phyloP scores from a whole-genome alignment of 106 monocot species.

The Acorus gramineus region DNA sequence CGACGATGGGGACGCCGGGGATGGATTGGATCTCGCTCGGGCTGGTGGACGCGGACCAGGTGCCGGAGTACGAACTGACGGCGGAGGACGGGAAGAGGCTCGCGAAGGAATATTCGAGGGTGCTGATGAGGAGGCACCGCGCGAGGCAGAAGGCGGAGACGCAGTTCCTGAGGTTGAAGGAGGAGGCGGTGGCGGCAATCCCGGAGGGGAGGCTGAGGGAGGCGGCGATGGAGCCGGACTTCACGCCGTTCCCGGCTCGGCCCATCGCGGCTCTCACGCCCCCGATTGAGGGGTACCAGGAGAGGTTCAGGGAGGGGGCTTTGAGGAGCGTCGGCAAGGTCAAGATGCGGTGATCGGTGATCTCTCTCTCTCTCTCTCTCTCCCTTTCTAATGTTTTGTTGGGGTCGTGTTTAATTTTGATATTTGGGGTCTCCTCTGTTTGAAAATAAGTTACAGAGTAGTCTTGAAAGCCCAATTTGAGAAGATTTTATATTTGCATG shows the following conservation, averaged over 20 bases:
- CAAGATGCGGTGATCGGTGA: conserved; percentile 43
- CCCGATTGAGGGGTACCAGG: conserved; percentile 72
- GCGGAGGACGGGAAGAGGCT: conserved; percentile 82
- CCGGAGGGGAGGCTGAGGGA: conserved; percentile 49
- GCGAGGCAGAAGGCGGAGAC: conserved; percentile 65
- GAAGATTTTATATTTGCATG: too few species aligned
- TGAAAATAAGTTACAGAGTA: too few species aligned
- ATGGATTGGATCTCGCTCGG: conserved; percentile 55
- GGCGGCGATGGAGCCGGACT: conserved; percentile 70
- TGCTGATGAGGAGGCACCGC: conserved; percentile 75
- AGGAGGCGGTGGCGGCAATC: conserved; percentile 80
- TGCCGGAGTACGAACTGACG: conserved; percentile 67
- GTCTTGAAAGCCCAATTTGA: too few species aligned
- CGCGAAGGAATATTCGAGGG: conserved; percentile 82
- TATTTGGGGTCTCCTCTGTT: too few species aligned
- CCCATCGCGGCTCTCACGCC: conserved; percentile 75
- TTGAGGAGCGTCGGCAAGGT: conserved; percentile 38
- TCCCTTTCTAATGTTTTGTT: too few species aligned
- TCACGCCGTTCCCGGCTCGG: conserved; percentile 54
- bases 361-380: too few species aligned
- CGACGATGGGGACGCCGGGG: conserved; percentile 62
- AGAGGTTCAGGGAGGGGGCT: conserved; percentile 62
- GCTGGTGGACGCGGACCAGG: conserved; percentile 57
- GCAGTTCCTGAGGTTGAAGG: conserved; percentile 53
- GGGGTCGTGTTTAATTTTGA: too few species aligned